phyloP scores from a whole-genome alignment of 768 basidiomycete species.

The Erythrobasidium yunnanense region DNA sequence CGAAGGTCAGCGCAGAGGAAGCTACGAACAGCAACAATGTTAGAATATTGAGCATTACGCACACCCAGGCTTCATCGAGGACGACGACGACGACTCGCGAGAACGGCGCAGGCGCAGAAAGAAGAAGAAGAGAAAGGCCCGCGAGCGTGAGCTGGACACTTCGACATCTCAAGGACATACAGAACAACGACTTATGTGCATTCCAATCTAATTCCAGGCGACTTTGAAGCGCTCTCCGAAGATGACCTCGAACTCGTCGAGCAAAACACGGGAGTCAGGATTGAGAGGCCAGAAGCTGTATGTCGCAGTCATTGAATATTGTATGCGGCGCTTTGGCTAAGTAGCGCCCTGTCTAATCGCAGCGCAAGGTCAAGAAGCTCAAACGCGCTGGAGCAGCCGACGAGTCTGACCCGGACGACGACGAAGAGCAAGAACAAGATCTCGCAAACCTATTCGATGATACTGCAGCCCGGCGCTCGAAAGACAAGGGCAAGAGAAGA shows the following conservation, averaged over 20 bases:
- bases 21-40: background rate
- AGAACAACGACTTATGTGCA: background rate
- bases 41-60: no score
- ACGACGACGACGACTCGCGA: conserved; percentile 25
- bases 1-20: conserved; percentile 23
- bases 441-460: conserved; percentile 70
- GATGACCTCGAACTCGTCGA: conserved; percentile 69
- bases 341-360: background rate
- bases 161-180: background rate
- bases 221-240: conserved; percentile 56
- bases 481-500: conserved; percentile 15
- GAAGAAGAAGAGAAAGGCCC: conserved; percentile 24
- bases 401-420: conserved; percentile 51
- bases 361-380: conserved; percentile 60
- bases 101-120: background rate
- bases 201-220: conserved; percentile 20
- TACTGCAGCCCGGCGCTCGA: conserved; percentile 44
- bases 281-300: conserved; percentile 24
- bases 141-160: conserved; percentile 1
- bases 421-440: conserved; percentile 45
- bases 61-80: conserved; percentile 28
- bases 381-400: conserved; percentile 61
- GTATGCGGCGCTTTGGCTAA: no score
- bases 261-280: conserved; percentile 65
- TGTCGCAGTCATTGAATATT: background rate